These are phyloP conservation scores for Metschnikowia anglica DNA, from an alignment of 805 yeast genomes.

Conservation along the genomic window DNA sequence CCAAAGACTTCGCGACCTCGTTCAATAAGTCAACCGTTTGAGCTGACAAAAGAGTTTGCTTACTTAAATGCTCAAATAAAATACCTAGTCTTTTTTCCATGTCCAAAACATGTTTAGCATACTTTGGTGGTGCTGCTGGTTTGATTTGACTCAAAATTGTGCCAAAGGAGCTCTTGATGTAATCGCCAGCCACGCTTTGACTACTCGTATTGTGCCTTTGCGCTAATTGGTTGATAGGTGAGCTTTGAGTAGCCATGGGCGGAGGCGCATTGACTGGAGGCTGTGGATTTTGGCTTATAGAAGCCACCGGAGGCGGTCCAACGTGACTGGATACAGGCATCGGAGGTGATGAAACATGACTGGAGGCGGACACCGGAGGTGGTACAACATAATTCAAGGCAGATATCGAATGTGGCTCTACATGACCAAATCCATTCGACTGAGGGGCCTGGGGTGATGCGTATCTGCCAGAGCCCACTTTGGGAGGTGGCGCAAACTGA, in stretches of 20 bases:
- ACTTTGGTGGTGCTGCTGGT: conserved; percentile 74
- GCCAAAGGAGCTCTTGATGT: conserved; percentile 58
- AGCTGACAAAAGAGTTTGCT: conserved; percentile 59
- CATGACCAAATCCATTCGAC: conserved; percentile 7
- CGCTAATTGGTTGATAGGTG: conserved; percentile 15
- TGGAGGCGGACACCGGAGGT: conserved; percentile 12
- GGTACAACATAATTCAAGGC: conserved; percentile 7
- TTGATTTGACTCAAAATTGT: conserved; percentile 58
- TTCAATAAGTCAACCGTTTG: conserved; percentile 56
- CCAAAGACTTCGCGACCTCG: conserved; percentile 50
- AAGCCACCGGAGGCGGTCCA: conserved; percentile 27
- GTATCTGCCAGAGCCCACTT: conserved; percentile 4
- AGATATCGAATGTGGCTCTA: conserved; percentile 22
- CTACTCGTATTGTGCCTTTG: background rate
- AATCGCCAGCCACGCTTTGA: conserved; percentile 18
- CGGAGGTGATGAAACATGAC: conserved; percentile 11
- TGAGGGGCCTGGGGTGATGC: conserved; percentile 7
- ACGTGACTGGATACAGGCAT: conserved; percentile 3
- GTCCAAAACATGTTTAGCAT: conserved; percentile 69
- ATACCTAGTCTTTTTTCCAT: conserved; percentile 78
- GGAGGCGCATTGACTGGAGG: conserved; percentile 21
- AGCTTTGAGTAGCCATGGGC: too few species aligned
- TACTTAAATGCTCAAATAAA: conserved; percentile 75
- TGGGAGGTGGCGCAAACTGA: conserved; percentile 10
- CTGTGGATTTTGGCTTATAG: background rate